Evolutionary conservation across 441 rosid genomes (phyloP).

Genomic region (Gossypium aridum): DNA sequence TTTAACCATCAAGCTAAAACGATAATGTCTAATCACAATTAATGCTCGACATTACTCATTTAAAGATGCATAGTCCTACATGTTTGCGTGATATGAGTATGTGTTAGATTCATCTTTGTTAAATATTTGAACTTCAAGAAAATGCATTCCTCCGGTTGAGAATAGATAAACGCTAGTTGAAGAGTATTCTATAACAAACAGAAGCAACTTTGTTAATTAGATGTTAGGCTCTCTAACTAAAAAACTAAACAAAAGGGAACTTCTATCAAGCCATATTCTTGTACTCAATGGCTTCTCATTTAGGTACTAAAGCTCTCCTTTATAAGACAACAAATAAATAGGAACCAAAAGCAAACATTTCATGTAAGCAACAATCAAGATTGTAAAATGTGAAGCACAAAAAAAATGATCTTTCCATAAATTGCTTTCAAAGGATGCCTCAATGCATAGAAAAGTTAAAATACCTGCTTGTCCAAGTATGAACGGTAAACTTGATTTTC

Average conservation of each 20-base stretch:
- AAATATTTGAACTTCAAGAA: neutral
- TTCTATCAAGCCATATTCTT: neutral
- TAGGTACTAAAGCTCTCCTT: neutral
- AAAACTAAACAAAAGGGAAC: neutral
- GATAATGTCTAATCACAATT: neutral
- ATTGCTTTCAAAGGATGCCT: neutral
- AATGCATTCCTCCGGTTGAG: neutral
- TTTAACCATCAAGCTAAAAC: neutral
- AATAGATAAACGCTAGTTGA: neutral
- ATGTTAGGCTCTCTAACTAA: neutral
- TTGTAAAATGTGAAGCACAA: neutral
- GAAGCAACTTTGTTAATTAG: neutral
- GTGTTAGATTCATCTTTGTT: neutral
- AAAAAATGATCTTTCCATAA: neutral
- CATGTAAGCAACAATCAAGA: neutral
- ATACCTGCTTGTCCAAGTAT: constrained; percentile 93
- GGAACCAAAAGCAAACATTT: neutral
- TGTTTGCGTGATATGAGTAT: neutral
- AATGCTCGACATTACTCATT: neutral
- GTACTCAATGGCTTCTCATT: neutral
- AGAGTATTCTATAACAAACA: neutral
- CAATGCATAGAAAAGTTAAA: neutral
- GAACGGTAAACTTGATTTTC: constrained; percentile 81
- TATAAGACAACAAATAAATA: neutral
- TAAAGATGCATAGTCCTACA: neutral